Percentiles rank a stretch among this genome's conserved stretches.
These are phyloP conservation scores for Penicillium goetzii DNA, from an alignment of 495 filamentous ascomycete species.

Conservation along the genomic window DNA sequence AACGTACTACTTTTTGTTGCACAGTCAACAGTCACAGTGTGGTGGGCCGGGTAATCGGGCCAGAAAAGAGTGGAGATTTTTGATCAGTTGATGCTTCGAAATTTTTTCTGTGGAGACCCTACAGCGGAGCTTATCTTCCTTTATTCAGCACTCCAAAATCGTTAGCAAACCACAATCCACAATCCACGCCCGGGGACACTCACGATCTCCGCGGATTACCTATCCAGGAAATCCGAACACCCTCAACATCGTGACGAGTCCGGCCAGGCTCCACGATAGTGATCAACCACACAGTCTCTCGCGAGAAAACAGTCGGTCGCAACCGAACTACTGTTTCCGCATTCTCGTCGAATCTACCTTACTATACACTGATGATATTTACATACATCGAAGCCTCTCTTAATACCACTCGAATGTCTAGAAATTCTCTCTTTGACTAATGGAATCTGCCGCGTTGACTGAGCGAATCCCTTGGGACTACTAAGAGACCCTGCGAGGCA, in stretches of 20 bases:
- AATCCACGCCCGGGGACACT: conserved; percentile 28
- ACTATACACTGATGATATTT: not conserved
- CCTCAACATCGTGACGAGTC: conserved; percentile 25
- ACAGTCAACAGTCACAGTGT: too few relatives aligned
- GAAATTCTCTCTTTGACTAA: not conserved
- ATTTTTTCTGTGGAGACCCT: conserved; percentile 36
- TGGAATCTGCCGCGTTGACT: not conserved
- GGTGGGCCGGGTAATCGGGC: conserved; percentile 20
- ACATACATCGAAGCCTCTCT: not conserved
- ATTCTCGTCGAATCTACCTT: not conserved
- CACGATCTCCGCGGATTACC: conserved; percentile 39
- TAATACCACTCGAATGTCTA: too few relatives aligned
- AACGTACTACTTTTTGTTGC: not conserved
- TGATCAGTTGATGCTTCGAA: conserved; percentile 41
- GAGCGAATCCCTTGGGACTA: not conserved
- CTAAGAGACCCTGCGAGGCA: too few relatives aligned
- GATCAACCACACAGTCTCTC: not conserved
- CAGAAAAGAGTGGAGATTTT: conserved; percentile 24
- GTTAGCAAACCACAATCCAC: conserved; percentile 18
- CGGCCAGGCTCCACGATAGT: not conserved
- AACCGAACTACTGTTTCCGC: not conserved
- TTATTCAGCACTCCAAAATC: conserved; percentile 13
- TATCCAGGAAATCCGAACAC: conserved; percentile 33
- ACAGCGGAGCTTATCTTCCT: conserved; percentile 35
- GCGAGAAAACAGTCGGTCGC: not conserved